These are phyloP conservation scores for Geranium brycei DNA, from an alignment of 345 rosid species.

Conservation along the genomic window DNA sequence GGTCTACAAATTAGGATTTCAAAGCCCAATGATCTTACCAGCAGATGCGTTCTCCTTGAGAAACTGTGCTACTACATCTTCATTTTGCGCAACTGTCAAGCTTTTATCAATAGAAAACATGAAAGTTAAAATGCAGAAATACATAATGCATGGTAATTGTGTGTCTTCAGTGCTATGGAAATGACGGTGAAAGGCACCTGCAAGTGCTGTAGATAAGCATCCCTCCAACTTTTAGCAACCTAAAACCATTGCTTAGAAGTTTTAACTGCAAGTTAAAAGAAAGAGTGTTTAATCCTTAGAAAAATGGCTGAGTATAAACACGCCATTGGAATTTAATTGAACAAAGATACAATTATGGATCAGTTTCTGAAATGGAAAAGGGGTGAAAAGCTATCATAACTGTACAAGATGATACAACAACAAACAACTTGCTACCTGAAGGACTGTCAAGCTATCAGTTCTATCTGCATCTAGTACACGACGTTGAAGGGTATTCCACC, in stretches of 20 bases:
- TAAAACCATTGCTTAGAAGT: conserved; percentile 73
- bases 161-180: not conserved
- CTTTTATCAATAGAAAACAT: conserved; percentile 22
- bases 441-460: conserved; percentile 54
- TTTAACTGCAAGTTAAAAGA: conserved; percentile 39
- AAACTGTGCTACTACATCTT: conserved; percentile 65
- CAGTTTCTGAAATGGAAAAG: not conserved
- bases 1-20: not conserved
- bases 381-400: not conserved
- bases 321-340: not conserved
- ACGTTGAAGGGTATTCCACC: conserved; percentile 77
- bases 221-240: conserved; percentile 70
- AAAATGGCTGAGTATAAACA: not conserved
- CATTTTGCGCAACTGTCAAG: conserved; percentile 85
- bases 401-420: too few species aligned
- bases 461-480: conserved; percentile 81
- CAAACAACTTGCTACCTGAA: conserved; percentile 41
- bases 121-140: not conserved
- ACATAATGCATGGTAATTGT: not conserved
- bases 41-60: conserved; percentile 53
- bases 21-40: conserved; percentile 28
- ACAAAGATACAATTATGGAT: not conserved
- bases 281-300: not conserved
- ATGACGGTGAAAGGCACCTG: conserved; percentile 35
- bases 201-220: conserved; percentile 85